phyloP scores from a whole-genome alignment of 306 rosid genomes.

The Cucumis melo region DNA sequence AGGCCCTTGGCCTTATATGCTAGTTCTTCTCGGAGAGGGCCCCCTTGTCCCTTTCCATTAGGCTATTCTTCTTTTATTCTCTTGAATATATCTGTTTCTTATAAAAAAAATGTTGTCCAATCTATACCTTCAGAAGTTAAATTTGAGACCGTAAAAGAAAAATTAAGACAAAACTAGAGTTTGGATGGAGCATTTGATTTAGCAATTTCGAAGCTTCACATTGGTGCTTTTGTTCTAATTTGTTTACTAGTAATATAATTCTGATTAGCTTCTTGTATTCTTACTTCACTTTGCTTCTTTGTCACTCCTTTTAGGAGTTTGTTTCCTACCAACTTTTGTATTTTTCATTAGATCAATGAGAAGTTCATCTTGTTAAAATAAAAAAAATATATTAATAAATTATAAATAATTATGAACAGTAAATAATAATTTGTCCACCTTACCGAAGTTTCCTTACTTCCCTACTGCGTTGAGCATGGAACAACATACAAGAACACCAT shows the following conservation, averaged over 20 bases:
- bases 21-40: no score
- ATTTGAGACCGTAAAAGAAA: background rate
- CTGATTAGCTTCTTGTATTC: background rate
- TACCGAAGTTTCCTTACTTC: background rate
- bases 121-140: background rate
- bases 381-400: background rate
- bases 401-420: background rate
- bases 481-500: background rate
- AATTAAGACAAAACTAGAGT: background rate
- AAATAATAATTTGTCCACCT: background rate
- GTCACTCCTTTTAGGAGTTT: background rate
- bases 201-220: background rate
- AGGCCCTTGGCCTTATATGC: no score
- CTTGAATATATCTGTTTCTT: no score
- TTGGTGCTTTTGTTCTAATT: background rate
- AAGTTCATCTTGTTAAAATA: background rate
- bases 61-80: no score
- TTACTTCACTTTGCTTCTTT: background rate
- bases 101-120: background rate
- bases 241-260: background rate
- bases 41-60: no score
- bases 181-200: background rate
- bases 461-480: background rate
- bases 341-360: background rate
- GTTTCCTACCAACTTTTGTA: background rate